Evolutionary conservation across 257 asterid species (phyloP), one percentile per base, ranked within the genome.

Genomic region (Solanum clarkiae): DNA sequence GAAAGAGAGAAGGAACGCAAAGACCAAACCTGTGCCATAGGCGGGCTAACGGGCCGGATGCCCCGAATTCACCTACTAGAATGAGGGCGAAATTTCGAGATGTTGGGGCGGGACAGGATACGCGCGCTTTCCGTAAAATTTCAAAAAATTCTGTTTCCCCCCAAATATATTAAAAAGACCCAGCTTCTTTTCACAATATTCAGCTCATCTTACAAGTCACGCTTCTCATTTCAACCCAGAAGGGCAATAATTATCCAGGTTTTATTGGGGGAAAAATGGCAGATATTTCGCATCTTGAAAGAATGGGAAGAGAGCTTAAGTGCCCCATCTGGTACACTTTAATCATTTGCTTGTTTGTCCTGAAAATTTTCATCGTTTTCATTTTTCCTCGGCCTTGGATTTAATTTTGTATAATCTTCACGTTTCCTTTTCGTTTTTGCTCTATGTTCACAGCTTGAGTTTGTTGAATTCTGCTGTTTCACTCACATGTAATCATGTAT

Each of bases 261-360:
- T 47, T 75, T 47, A 75, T 49, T 51, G 56, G 14, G 81, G 20
- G 5, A 53, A 72, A 24, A 77, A 95, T 95, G 98, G 94, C 97
- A 26, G 97, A 93, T 80, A 74, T 89, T 65, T 92, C 94, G 17
- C 97, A 96, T 83, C 95, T 95, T 5, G 99, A 95, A 85, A 93
- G 91, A 84, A 93, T 96, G 99, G 99, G 98, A 22, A 91, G 96
- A 91, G 99, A 96, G 91, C 99, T 96, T 90, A 95, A 96, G 89
- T 96, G 99, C 66, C 98, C 99, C 29, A 96, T 96, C 83, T 96
- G 99, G 99, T 95, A 90, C 75, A 47, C 18, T 71, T 85, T 85
- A n/a, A 18, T 56, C 6, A 9, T 68, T 69, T 49, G 9, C 18
- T 57, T 40, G 2, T n/a, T 62, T 16, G 29, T 40, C 18, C 42